These are phyloP conservation scores for Ascochyta viciae-villosae DNA, from an alignment of 2,329 filamentous ascomycete species.

Conservation along the genomic window DNA sequence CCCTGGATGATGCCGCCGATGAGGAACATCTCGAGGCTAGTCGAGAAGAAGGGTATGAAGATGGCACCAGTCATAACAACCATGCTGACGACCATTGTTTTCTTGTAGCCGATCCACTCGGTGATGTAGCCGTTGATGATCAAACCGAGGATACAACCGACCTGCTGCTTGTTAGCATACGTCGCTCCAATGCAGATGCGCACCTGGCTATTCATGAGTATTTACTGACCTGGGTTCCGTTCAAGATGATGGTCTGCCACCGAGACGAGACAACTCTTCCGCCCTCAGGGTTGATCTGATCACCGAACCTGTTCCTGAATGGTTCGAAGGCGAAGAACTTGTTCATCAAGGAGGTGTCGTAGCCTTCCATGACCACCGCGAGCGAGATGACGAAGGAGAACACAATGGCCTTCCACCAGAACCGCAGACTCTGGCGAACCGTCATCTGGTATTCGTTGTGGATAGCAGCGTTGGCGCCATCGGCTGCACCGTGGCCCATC, in stretches of 20 bases:
- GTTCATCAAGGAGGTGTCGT: conserved; percentile 79
- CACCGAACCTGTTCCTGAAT: conserved; percentile 52
- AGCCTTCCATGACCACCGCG: conserved; percentile 88
- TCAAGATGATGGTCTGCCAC: conserved; percentile 55
- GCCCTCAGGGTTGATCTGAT: conserved; percentile 41
- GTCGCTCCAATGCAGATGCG: too few relatives aligned
- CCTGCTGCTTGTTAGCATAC: conserved; percentile 29
- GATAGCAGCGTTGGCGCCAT: conserved; percentile 39
- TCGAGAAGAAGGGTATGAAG: conserved; percentile 39
- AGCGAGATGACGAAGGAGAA: conserved; percentile 86
- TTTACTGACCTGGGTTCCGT: conserved; percentile 49
- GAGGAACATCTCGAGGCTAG: conserved; percentile 61
- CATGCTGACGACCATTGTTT: conserved; percentile 36
- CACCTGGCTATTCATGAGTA: background rate
- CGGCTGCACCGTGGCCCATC: conserved; percentile 15
- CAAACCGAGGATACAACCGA: conserved; percentile 52
- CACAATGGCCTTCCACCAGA: conserved; percentile 83
- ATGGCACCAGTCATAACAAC: conserved; percentile 31
- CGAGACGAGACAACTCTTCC: conserved; percentile 47
- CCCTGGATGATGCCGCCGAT: conserved; percentile 61
- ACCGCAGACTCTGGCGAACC: conserved; percentile 72
- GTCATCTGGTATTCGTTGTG: conserved; percentile 55
- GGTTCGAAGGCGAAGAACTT: conserved; percentile 68
- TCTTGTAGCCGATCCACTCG: conserved; percentile 50
- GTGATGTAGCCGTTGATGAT: conserved; percentile 53